Conservation (phyloP, 2,329 filamentous ascomycete species). For the Elsinoe arachidis region DNA sequence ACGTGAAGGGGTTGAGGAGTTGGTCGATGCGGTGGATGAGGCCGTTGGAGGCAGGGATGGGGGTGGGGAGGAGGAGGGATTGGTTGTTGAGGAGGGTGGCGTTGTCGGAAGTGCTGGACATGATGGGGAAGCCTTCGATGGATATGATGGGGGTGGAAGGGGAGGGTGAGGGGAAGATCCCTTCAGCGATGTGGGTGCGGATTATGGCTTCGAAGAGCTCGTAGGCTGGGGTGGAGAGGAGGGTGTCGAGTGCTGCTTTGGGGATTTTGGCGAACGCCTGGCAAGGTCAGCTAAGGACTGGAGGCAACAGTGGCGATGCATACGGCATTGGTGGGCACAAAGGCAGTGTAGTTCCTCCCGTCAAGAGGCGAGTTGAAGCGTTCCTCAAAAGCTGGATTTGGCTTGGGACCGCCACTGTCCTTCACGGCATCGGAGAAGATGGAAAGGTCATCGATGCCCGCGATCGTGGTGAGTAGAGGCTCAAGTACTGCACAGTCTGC, state of each 20-base stretch:
- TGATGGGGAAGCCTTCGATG: not conserved
- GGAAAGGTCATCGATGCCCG: not conserved
- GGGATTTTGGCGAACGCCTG: not conserved
- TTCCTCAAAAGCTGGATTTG: not conserved
- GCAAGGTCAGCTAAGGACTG: not conserved
- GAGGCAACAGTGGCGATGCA: not conserved
- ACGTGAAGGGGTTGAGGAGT: not conserved
- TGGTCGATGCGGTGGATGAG: not conserved
- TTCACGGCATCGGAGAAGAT: not conserved
- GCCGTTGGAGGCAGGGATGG: not conserved
- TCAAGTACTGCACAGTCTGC: not conserved
- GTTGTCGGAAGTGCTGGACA: not conserved
- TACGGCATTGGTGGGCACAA: not conserved
- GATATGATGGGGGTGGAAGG: not conserved
- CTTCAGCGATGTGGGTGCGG: not conserved
- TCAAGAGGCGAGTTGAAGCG: not conserved
- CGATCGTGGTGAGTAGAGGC: not conserved
- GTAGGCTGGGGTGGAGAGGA: not conserved
- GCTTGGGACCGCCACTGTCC: not conserved
- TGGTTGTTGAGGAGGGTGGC: not conserved
- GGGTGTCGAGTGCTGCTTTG: not conserved
- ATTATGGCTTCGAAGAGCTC: not conserved
- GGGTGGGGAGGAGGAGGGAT: not conserved
- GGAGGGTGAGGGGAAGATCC: not conserved
- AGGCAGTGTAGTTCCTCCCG: not conserved